A percentile compares a stretch with the other conserved stretches of the same genome.
These are phyloP conservation scores for Trypethelium eluteriae DNA, from an alignment of 495 filamentous ascomycete species.

Conservation along the genomic window DNA sequence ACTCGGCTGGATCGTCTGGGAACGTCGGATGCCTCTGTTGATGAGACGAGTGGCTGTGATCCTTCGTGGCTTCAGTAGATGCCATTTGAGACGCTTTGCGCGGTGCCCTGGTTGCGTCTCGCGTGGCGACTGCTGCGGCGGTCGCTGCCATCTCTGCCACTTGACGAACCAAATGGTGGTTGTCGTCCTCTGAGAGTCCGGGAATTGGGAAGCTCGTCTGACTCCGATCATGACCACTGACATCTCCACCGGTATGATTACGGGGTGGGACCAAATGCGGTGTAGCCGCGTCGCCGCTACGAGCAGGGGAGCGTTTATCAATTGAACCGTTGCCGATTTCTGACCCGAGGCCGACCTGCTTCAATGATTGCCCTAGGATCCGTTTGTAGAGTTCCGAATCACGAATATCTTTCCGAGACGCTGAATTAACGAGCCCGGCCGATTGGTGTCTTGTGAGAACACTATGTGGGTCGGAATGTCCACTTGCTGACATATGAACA, in stretches of 20 bases:
- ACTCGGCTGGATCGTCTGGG: conserved; percentile 15
- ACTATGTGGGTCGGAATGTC: neutral
- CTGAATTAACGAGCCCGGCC: neutral
- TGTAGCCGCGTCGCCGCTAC: conserved; percentile 11
- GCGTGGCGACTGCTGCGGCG: conserved; percentile 77
- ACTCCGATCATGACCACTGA: conserved; percentile 19
- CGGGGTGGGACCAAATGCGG: conserved; percentile 34
- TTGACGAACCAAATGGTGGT: conserved; percentile 67
- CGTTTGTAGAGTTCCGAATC: conserved; percentile 88
- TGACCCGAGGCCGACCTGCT: conserved; percentile 57
- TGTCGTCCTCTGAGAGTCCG: conserved; percentile 71
- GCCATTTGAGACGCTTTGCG: conserved; percentile 42
- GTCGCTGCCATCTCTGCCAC: conserved; percentile 89
- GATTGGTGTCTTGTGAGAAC: neutral
- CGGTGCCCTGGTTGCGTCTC: conserved; percentile 55
- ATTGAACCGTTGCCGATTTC: conserved; percentile 17
- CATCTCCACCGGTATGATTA: conserved; percentile 45
- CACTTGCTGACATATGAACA: neutral
- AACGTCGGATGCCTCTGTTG: conserved; percentile 16
- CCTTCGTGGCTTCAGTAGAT: conserved; percentile 17
- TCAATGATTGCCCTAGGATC: conserved; percentile 81
- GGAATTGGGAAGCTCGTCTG: conserved; percentile 43
- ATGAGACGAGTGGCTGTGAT: neutral
- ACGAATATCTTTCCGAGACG: conserved; percentile 44
- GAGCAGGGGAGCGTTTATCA: conserved; percentile 11